Conservation (phyloP, 225 moss, liverwort and hornwort species). For the Physcomitrium patens region DNA sequence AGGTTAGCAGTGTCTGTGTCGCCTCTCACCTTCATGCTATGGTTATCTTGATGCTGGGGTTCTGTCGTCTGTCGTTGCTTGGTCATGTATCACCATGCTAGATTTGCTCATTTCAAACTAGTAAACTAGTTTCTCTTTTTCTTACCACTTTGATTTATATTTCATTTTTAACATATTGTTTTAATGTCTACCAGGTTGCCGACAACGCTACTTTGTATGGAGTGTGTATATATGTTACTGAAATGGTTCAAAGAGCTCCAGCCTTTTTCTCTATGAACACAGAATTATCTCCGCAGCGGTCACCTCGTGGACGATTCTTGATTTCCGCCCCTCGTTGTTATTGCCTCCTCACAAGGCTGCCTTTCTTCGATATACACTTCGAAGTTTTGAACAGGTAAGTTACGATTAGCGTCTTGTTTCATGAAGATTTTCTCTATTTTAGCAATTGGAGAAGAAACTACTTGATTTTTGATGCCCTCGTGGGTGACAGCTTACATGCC, state of each 20-base stretch:
- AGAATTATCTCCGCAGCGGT: slow-evolving; percentile 74
- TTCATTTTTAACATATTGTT: background rate
- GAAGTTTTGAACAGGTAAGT: slow-evolving; percentile 89
- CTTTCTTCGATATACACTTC: slow-evolving; percentile 91
- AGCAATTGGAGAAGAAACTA: background rate
- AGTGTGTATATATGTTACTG: slow-evolving; percentile 90
- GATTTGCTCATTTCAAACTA: slow-evolving; percentile 1
- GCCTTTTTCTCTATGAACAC: slow-evolving; percentile 92
- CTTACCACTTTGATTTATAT: slow-evolving; percentile 22
- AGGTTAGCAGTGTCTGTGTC: slow-evolving; percentile 56
- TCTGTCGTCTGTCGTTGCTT: slow-evolving; percentile 7
- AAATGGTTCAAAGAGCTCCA: slow-evolving; percentile 94
- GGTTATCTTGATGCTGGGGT: slow-evolving; percentile 4
- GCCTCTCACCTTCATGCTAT: background rate
- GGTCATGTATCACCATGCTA: slow-evolving; percentile 2
- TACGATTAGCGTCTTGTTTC: background rate
- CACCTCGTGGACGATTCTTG: slow-evolving; percentile 81
- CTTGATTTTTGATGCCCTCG: slow-evolving; percentile 5
- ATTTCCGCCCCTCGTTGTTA: slow-evolving; percentile 99
- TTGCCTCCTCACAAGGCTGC: slow-evolving; percentile 89
- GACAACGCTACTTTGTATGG: slow-evolving; percentile 95
- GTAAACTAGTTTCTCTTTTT: background rate
- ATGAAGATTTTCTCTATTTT: background rate
- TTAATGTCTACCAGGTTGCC: slow-evolving; percentile 64
- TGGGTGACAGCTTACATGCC: background rate